phyloP scores from a whole-genome alignment of 2,329 filamentous ascomycete species.

The Xenosphaeropsis pyriputrescens region DNA sequence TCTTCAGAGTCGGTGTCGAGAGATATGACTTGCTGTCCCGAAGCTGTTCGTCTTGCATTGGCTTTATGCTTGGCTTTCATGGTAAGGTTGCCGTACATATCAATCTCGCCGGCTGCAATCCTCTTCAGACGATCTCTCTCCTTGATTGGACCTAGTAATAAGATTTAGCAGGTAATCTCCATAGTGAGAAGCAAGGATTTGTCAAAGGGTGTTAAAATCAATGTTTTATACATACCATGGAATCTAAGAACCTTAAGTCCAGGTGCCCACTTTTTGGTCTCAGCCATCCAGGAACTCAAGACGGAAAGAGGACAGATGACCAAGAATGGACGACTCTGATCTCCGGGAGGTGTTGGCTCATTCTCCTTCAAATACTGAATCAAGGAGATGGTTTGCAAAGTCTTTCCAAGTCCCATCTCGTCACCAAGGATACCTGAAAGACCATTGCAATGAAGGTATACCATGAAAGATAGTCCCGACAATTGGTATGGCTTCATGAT shows the following conservation, averaged over 20 bases:
- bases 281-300: constrained; percentile 29
- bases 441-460: constrained; percentile 28
- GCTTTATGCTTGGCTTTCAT: constrained; percentile 12
- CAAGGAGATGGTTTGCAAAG: constrained; percentile 30
- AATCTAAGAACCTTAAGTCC: constrained; percentile 29
- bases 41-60: constrained; percentile 8
- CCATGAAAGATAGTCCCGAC: constrained; percentile 31
- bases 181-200: too few relatives aligned
- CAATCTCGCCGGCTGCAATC: constrained; percentile 27
- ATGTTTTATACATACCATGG: constrained; percentile 17
- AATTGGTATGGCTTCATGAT: constrained; percentile 35
- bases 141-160: constrained; percentile 15
- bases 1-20: constrained; percentile 15
- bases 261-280: constrained; percentile 30
- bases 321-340: constrained; percentile 23
- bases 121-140: constrained; percentile 30
- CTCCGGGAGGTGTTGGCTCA: constrained; percentile 14
- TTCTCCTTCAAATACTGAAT: constrained; percentile 30
- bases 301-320: constrained; percentile 36
- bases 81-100: constrained; percentile 24
- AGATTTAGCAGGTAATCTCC: too few relatives aligned
- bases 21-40: constrained; percentile 7
- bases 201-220: too few relatives aligned
- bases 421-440: constrained; percentile 29
- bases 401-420: constrained; percentile 35